Percentiles rank a stretch among this genome's conserved stretches.
Evolutionary conservation across 2,329 filamentous ascomycete species (phyloP).

Genomic region (Aureobasidium pullulans): DNA sequence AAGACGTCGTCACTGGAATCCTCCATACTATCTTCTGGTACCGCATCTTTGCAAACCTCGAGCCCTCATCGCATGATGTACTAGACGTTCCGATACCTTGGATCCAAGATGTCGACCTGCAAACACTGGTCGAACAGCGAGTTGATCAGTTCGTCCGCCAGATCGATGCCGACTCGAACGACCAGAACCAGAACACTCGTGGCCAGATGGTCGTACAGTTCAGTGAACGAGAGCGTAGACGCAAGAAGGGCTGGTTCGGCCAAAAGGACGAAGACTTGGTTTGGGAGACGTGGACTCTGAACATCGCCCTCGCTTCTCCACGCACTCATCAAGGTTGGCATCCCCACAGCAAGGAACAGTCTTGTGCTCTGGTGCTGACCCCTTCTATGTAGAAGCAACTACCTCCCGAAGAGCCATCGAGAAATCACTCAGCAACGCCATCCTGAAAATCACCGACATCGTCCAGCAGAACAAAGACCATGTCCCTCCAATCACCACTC

Average conservation of each 20-base stretch:
- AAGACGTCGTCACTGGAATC: constrained; percentile 89
- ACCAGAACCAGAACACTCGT: constrained; percentile 43
- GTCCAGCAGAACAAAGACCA: constrained; percentile 89
- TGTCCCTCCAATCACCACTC: constrained; percentile 92
- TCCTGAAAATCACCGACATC: constrained; percentile 81
- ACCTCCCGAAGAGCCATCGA: constrained; percentile 90
- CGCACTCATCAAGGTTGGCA: constrained; percentile 74
- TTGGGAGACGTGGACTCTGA: constrained; percentile 94
- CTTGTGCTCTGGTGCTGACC: neutral
- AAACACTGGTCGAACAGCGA: constrained; percentile 87
- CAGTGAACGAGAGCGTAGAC: constrained; percentile 71
- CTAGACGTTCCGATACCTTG: constrained; percentile 85
- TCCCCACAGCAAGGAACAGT: neutral
- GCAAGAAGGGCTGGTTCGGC: constrained; percentile 66
- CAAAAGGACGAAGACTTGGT: constrained; percentile 85
- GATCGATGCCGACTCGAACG: constrained; percentile 41
- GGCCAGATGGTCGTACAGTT: constrained; percentile 84
- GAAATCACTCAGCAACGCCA: constrained; percentile 76
- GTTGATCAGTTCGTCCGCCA: constrained; percentile 72
- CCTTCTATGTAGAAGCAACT: constrained; percentile 56
- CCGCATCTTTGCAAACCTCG: constrained; percentile 84
- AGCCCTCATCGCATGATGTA: constrained; percentile 76
- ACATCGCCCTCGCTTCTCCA: constrained; percentile 87
- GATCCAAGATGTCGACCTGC: constrained; percentile 82
- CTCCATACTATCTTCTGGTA: constrained; percentile 98